Conservation (phyloP, 805 yeast genomes). For the Debaryomyces prosopidis region DNA sequence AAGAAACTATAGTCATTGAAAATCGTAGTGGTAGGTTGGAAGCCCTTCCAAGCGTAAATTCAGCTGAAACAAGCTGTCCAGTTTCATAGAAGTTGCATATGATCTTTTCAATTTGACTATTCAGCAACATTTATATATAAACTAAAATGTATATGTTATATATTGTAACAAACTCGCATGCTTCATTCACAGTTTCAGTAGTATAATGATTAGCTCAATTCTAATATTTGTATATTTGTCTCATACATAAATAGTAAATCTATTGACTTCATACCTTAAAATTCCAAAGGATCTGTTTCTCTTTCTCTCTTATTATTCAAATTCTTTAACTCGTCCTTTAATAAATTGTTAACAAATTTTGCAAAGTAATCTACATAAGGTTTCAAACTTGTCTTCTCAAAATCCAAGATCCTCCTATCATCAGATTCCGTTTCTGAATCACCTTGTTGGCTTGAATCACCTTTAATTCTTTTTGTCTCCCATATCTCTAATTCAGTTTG, state of each 20-base stretch:
- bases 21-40: conserved; percentile 39
- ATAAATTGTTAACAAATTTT: conserved; percentile 56
- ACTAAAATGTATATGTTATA: background rate
- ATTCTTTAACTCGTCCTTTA: conserved; percentile 52
- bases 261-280: conserved; percentile 12
- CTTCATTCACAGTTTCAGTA: background rate
- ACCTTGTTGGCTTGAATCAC: conserved; percentile 26
- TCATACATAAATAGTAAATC: background rate
- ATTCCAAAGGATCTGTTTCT: conserved; percentile 33
- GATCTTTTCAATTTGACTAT: background rate
- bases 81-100: conserved; percentile 7
- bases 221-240: too few species aligned
- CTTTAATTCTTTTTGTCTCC: conserved; percentile 35
- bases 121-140: background rate
- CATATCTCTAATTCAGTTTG: conserved; percentile 62
- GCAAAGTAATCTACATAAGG: conserved; percentile 71
- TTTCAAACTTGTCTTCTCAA: conserved; percentile 66
- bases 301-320: conserved; percentile 32
- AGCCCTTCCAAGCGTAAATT: conserved; percentile 12
- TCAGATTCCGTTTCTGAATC: conserved; percentile 21
- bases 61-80: conserved; percentile 14
- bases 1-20: conserved; percentile 36
- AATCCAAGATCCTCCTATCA: conserved; percentile 37
- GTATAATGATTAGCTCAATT: too few species aligned
- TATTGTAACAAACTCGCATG: background rate